Base-by-base conservation (phyloP, 345 rosid genomes). In the Orychophragmus violaceus region DNA sequence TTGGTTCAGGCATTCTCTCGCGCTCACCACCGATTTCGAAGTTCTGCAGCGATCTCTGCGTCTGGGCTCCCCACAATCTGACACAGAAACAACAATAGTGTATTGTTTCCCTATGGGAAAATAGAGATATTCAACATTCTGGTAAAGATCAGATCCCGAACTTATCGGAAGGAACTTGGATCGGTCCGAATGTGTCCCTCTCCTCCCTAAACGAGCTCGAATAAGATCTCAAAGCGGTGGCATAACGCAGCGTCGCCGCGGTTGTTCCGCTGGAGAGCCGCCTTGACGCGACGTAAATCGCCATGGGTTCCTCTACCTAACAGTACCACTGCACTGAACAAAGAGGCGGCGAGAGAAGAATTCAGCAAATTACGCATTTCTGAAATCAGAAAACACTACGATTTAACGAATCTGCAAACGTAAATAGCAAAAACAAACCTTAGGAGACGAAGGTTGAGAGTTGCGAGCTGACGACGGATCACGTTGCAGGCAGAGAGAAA, bases 31-130 rank as follows among this genome's bases (percentile, higher is more conserved):
- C 99, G 0, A 94, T 94, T 48, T 94, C 96, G 62, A 94, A 94
- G 46, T 90, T 94, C 76, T 88, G 99, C 71, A 90, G 66, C 46
- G 97, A 88, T 77, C 99, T 83, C 70, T 94, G 99, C 19, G 97
- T 94, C 57, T 94, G 99, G 1, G 99, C 99, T 56, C 96, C 99
- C 99, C 97, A 94, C 46, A 94, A 71, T 71, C 97, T 90, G 69
- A 53, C 70, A 25, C 45, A 41, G 0, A 67, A 5, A 25, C 42
- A 58, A 23, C 62, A 8, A 50, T 17, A 1, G 7, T 36, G 9
- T 18, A 17, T 36, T n/a, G 49, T 45, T n/a, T 18, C 19, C 66
- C 6, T 49, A 3, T 13, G 10, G 13, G 10, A 13, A 35, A 33
- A n/a, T n/a, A 8, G 3, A 28, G 48, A 51, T 54, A 53, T 27